Evolutionary conservation across 768 basidiomycete genomes (phyloP), one percentile per base, ranked within the genome.

Genomic region (Roridomyces roridus): DNA sequence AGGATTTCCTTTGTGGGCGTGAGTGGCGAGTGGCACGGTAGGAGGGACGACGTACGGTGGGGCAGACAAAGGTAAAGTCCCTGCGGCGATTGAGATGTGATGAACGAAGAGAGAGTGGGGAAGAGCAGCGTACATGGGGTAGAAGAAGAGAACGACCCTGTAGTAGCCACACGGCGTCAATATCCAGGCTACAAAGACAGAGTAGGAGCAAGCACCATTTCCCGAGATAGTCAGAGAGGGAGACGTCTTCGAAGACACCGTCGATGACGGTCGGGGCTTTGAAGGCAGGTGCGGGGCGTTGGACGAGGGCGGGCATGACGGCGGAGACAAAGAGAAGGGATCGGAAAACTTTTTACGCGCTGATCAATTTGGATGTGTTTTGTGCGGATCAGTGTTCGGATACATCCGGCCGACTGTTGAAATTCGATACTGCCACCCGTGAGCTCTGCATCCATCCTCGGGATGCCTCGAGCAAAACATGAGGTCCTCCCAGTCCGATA

Each of bases 101-200:
- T 14, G 65, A 47, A 15, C 51, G 24, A 17, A 25, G 34, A 25
- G 24, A 17, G 24, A 17, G 9, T 23, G 44, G 15, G 51, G 48
- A 42, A 21, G 28, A 39, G 23, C 17, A 49, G 73, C 88, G 61
- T 76, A 93, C 91, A 96, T 85, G 6, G 95, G 95, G 76, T 97
- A 97, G 79, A 96, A 96, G 73, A 96, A 83, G 17, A 97, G 85
- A 31, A 95, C 82, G n/a, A 96, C 87, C 94, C 94, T 95, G 62
- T 15, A 40, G n/a, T n/a, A n/a, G n/a, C n/a, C n/a, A n/a, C n/a
- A n/a, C n/a, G n/a, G n/a, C n/a, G n/a, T n/a, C n/a, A n/a, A n/a
- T n/a, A n/a, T n/a, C n/a, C n/a, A n/a, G n/a, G n/a, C n/a, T n/a
- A n/a, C n/a, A n/a, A n/a, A n/a, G n/a, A n/a, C n/a, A n/a, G n/a